Percentiles rank a stretch among this genome's conserved stretches.
Evolutionary conservation across 2,329 filamentous ascomycete genomes (phyloP).

Genomic region (Alternaria brassicicola): DNA sequence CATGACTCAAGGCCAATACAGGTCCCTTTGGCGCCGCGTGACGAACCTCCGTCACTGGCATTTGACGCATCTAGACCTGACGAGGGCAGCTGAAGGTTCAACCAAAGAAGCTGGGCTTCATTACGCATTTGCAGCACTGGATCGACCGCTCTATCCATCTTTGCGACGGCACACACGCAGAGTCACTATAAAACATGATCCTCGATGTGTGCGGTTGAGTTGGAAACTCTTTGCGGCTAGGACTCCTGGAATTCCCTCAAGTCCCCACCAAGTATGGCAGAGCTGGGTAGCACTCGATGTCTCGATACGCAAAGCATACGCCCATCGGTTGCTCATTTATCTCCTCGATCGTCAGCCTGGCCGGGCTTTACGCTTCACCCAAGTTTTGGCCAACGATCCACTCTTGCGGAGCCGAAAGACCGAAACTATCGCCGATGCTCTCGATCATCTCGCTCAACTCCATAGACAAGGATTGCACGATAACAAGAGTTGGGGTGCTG

Average conservation of each 20-base stretch:
- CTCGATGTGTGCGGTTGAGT: slow-evolving; percentile 17
- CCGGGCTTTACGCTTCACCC: slow-evolving; percentile 37
- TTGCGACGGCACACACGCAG: slow-evolving; percentile 22
- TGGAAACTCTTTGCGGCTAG: slow-evolving; percentile 18
- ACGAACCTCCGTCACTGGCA: slow-evolving; percentile 23
- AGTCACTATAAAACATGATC: slow-evolving; percentile 30
- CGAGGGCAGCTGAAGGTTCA: neutral
- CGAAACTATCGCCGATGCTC: slow-evolving; percentile 53
- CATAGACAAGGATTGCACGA: slow-evolving; percentile 20
- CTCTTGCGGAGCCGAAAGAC: slow-evolving; percentile 36
- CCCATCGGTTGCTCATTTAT: slow-evolving; percentile 36
- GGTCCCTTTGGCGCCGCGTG: slow-evolving; percentile 38
- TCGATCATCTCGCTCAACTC: slow-evolving; percentile 52
- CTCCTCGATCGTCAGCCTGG: slow-evolving; percentile 35
- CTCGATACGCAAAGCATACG: slow-evolving; percentile 18
- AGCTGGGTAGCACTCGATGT: slow-evolving; percentile 30
- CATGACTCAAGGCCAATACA: slow-evolving; percentile 33
- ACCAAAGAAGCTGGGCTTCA: slow-evolving; percentile 7
- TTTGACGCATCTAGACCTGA: slow-evolving; percentile 14
- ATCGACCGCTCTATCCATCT: slow-evolving; percentile 25
- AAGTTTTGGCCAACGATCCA: slow-evolving; percentile 27
- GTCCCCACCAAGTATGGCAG: slow-evolving; percentile 16
- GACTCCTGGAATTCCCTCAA: neutral
- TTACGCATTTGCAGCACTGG: slow-evolving; percentile 36
- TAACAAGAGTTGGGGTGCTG: slow-evolving; percentile 22